Conservation (phyloP, 2,329 filamentous ascomycete species). For the Pleomassaria siparia region DNA sequence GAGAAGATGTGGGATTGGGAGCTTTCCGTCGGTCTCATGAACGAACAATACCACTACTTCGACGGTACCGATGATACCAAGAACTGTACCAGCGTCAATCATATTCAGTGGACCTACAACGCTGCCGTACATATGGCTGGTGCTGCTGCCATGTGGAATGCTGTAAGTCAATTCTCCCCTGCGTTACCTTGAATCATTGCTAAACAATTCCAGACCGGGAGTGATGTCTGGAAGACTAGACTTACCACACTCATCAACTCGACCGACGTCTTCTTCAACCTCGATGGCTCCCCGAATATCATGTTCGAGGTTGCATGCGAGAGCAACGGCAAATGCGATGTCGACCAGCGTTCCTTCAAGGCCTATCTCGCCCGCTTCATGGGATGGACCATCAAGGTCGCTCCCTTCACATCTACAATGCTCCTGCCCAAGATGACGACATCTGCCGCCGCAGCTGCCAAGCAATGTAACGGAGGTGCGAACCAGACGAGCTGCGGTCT, state of each 20-base stretch:
- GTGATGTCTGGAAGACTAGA: conserved; percentile 33
- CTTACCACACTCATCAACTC: conserved; percentile 39
- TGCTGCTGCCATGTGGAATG: conserved; percentile 52
- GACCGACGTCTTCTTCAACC: conserved; percentile 47
- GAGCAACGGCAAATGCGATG: conserved; percentile 48
- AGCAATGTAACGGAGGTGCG: conserved; percentile 54
- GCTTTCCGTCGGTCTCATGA: conserved; percentile 52
- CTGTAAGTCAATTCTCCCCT: conserved; percentile 37
- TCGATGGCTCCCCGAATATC: conserved; percentile 33
- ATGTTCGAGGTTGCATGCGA: conserved; percentile 55
- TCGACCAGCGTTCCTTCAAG: conserved; percentile 52
- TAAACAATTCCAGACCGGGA: conserved; percentile 25
- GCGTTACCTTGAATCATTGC: neutral
- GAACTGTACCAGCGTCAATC: conserved; percentile 49
- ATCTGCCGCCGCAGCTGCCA: conserved; percentile 59
- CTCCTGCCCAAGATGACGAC: conserved; percentile 56
- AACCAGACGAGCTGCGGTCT: conserved; percentile 52
- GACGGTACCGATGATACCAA: conserved; percentile 48
- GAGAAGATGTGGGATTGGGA: conserved; percentile 63
- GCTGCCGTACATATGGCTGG: conserved; percentile 50
- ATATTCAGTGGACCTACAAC: conserved; percentile 53
- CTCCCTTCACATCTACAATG: conserved; percentile 36
- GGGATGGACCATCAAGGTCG: conserved; percentile 44
- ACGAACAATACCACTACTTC: conserved; percentile 47
- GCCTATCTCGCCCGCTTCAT: conserved; percentile 49